Evolutionary conservation across 1,139 yeast species (phyloP).

Genomic region (Candida dubliniensis): DNA sequence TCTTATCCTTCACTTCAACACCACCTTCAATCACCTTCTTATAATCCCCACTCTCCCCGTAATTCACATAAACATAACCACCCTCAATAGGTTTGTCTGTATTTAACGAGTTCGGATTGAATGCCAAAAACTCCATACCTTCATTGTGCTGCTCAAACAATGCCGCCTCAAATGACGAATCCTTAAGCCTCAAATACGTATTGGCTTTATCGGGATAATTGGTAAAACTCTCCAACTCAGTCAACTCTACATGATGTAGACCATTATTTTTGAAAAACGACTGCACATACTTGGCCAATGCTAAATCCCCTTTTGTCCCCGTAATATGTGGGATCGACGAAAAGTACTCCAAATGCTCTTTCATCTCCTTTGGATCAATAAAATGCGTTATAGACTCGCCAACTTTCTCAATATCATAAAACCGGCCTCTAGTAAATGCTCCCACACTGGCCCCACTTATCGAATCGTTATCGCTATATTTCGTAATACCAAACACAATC

Average conservation of each 20-base stretch:
- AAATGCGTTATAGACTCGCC: conserved; percentile 47
- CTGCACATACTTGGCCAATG: conserved; percentile 65
- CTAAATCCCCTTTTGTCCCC: conserved; percentile 82
- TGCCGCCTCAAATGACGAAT: conserved; percentile 38
- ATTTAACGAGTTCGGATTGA: conserved; percentile 63
- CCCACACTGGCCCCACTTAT: conserved; percentile 34
- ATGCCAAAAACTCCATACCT: conserved; percentile 46
- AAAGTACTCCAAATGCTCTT: conserved; percentile 71
- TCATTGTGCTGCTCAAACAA: conserved; percentile 35
- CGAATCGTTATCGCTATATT: conserved; percentile 52
- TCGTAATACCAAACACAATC: conserved; percentile 56
- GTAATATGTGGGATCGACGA: conserved; percentile 84
- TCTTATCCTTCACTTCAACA: conserved; percentile 39
- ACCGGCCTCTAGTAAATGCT: conserved; percentile 55
- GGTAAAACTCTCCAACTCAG: conserved; percentile 52
- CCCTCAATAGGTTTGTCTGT: conserved; percentile 53
- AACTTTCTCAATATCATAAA: conserved; percentile 58
- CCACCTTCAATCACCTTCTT: conserved; percentile 36
- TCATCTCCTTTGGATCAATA: conserved; percentile 59
- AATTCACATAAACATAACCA: conserved; percentile 54
- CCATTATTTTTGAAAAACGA: conserved; percentile 59
- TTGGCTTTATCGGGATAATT: conserved; percentile 49
- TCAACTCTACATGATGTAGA: conserved; percentile 49
- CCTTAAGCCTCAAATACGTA: conserved; percentile 35
- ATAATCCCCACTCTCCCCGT: conserved; percentile 64